These are phyloP conservation scores for Cytospora mali DNA, from an alignment of 2,329 filamentous ascomycete genomes.

Conservation along the genomic window DNA sequence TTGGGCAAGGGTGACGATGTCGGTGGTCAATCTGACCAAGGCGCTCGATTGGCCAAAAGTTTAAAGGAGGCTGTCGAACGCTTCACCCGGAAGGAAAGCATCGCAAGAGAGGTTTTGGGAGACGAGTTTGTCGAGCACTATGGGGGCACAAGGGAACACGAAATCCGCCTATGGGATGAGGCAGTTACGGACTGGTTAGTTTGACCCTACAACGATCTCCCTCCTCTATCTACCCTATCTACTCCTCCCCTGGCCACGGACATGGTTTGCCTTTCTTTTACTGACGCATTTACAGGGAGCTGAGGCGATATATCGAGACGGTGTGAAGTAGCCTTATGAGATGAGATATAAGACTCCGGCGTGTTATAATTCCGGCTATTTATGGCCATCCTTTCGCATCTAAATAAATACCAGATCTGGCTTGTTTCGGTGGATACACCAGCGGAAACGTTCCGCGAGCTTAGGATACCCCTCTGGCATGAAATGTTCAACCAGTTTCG, in stretches of 20 bases:
- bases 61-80: conserved; percentile 80
- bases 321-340: conserved; percentile 47
- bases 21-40: conserved; percentile 70
- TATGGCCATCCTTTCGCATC: background rate
- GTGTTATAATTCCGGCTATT: background rate
- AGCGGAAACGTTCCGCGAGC: conserved; percentile 5
- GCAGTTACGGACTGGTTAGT: conserved; percentile 95
- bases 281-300: conserved; percentile 57
- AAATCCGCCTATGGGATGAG: conserved; percentile 89
- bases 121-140: conserved; percentile 96
- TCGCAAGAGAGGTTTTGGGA: conserved; percentile 92
- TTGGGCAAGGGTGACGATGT: conserved; percentile 84
- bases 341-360: background rate
- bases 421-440: conserved; percentile 4
- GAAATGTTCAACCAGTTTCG: background rate
- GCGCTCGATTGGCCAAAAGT: conserved; percentile 78
- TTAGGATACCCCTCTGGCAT: conserved; percentile 24
- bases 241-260: too few relatives aligned
- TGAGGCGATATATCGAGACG: conserved; percentile 79
- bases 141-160: conserved; percentile 88
- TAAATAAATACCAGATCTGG: background rate
- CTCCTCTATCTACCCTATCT: too few relatives aligned
- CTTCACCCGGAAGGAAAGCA: conserved; percentile 76
- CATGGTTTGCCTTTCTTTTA: background rate
- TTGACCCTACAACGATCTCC: background rate